Evolutionary conservation across 768 basidiomycete species (phyloP).

Genomic region (Boletus edulis): DNA sequence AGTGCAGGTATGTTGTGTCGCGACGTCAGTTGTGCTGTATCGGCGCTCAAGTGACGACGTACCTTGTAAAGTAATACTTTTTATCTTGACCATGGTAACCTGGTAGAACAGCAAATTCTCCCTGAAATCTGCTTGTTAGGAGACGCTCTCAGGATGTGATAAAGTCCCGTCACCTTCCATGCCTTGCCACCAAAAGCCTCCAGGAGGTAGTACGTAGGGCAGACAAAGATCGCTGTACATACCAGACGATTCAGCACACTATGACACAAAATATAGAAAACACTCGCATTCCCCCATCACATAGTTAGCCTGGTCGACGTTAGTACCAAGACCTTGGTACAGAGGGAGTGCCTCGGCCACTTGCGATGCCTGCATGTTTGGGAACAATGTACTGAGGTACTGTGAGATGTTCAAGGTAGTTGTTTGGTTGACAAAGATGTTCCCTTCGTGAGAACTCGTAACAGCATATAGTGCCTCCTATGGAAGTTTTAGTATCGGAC

Average conservation of each 20-base stretch:
- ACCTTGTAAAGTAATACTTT: slow-evolving; percentile 3
- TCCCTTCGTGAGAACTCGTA: slow-evolving; percentile 1
- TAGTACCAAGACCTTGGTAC: background rate
- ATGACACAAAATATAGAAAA: background rate
- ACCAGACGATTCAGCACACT: background rate
- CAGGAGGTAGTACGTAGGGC: slow-evolving; percentile 4
- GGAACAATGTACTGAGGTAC: slow-evolving; percentile 2
- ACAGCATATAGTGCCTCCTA: slow-evolving; percentile 7
- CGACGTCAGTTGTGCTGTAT: background rate
- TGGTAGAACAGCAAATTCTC: slow-evolving; percentile 4
- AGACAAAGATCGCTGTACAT: slow-evolving; percentile 3
- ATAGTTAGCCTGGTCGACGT: background rate
- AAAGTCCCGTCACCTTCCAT: background rate
- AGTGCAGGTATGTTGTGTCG: background rate
- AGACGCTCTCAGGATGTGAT: background rate
- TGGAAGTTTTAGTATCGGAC: background rate
- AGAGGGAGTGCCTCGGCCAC: background rate
- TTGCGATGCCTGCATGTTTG: background rate
- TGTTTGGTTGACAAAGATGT: background rate
- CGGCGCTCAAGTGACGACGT: background rate
- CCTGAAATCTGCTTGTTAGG: background rate
- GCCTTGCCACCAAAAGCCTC: background rate
- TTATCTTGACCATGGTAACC: slow-evolving; percentile 2
- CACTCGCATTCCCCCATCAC: slow-evolving; percentile 2
- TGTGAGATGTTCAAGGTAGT: background rate